These are phyloP conservation scores for Urtica urens DNA, from an alignment of 306 rosid species.

Conservation along the genomic window DNA sequence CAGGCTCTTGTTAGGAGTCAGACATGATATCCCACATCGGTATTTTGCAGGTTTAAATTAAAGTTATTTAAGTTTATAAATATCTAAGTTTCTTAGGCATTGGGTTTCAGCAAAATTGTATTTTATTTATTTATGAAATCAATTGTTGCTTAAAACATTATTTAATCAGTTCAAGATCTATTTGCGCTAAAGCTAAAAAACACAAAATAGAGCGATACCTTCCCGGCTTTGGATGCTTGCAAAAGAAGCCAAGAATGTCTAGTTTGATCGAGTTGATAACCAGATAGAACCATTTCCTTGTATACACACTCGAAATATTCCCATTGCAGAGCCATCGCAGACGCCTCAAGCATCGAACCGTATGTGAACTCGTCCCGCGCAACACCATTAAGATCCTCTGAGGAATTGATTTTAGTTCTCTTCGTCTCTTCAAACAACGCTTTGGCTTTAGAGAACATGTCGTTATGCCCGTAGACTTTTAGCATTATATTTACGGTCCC, in stretches of 20 bases:
- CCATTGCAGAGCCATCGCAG: conserved; percentile 79
- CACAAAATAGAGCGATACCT: too few species aligned
- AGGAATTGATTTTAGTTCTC: conserved; percentile 21
- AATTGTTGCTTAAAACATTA: too few species aligned
- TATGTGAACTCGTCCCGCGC: conserved; percentile 65
- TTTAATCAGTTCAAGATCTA: too few species aligned
- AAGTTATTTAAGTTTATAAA: too few species aligned
- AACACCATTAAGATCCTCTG: conserved; percentile 15
- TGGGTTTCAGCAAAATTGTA: too few species aligned
- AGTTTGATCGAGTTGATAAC: conserved; percentile 59
- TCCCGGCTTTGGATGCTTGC: conserved; percentile 83
- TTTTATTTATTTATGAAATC: too few species aligned
- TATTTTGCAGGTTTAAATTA: too few species aligned
- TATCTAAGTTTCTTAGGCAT: too few species aligned
- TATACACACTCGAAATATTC: conserved; percentile 90
- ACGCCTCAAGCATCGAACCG: conserved; percentile 58
- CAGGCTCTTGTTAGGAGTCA: too few species aligned
- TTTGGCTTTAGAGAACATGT: conserved; percentile 75
- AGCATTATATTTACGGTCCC: conserved; percentile 80
- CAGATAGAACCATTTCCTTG: conserved; percentile 67
- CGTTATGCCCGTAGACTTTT: conserved; percentile 62
- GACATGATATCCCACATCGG: too few species aligned
- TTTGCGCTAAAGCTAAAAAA: too few species aligned
- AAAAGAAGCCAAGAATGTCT: conserved; percentile 41
- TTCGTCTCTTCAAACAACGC: conserved; percentile 66